These are phyloP conservation scores for Aspergillus costaricaensis DNA, from an alignment of 2,329 filamentous ascomycete genomes.

Conservation along the genomic window DNA sequence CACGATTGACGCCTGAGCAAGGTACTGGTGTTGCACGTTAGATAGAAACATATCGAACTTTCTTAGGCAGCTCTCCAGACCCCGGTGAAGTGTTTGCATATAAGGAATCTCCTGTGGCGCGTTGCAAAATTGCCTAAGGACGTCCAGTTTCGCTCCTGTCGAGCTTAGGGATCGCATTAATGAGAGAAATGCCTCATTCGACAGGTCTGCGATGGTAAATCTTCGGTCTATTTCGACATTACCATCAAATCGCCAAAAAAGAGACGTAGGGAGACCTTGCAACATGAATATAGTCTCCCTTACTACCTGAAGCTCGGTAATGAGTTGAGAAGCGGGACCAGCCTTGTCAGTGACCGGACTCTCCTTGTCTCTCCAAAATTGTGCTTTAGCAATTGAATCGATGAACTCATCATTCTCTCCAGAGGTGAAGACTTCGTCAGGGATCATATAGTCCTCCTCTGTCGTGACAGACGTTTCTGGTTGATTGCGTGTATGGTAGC, in stretches of 20 bases:
- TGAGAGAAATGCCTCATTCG: slow-evolving; percentile 33
- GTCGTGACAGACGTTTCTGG: slow-evolving; percentile 29
- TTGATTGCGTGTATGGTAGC: slow-evolving; percentile 29
- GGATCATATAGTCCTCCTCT: slow-evolving; percentile 38
- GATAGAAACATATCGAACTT: slow-evolving; percentile 63
- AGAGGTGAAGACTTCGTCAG: slow-evolving; percentile 35
- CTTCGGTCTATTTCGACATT: slow-evolving; percentile 40
- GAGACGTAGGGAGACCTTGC: slow-evolving; percentile 70
- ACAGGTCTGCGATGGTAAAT: slow-evolving; percentile 39
- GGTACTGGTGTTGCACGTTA: slow-evolving; percentile 60
- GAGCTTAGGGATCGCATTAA: slow-evolving; percentile 47
- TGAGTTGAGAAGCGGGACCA: slow-evolving; percentile 29
- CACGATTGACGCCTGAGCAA: slow-evolving; percentile 55
- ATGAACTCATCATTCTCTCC: slow-evolving; percentile 39
- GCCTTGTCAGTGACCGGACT: slow-evolving; percentile 14
- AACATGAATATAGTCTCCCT: slow-evolving; percentile 86
- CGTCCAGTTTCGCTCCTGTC: slow-evolving; percentile 51
- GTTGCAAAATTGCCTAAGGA: slow-evolving; percentile 53
- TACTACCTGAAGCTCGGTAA: slow-evolving; percentile 72
- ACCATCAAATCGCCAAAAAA: slow-evolving; percentile 58
- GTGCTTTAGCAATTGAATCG: slow-evolving; percentile 43
- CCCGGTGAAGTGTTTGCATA: slow-evolving; percentile 71
- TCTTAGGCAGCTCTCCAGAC: slow-evolving; percentile 58
- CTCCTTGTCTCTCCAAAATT: slow-evolving; percentile 51
- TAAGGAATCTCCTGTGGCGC: slow-evolving; percentile 56